These are phyloP conservation scores for Talaromyces sp. DNA, from an alignment of 2,329 filamentous ascomycete genomes.

Conservation along the genomic window DNA sequence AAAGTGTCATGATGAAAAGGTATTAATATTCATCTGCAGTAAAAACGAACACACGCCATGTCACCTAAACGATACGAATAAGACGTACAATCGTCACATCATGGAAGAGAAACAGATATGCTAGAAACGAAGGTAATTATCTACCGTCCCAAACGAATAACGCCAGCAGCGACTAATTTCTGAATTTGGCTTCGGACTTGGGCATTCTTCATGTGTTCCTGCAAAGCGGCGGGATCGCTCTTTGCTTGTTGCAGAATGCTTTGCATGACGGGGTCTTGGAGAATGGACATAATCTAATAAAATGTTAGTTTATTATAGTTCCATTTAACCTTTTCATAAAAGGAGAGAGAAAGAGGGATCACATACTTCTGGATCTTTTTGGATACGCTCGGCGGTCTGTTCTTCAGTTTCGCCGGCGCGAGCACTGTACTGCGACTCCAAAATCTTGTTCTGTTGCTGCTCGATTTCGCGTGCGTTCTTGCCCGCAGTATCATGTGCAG, in stretches of 20 bases:
- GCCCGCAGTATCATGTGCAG: constrained; percentile 70
- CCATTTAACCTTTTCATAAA: background rate
- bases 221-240: constrained; percentile 82
- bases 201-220: constrained; percentile 96
- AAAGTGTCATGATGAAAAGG: background rate
- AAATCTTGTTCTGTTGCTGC: constrained; percentile 87
- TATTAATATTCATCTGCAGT: background rate
- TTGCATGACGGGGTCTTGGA: constrained; percentile 97
- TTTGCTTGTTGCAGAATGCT: constrained; percentile 95
- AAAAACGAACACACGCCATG: background rate
- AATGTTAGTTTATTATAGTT: background rate
- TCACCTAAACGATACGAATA: background rate
- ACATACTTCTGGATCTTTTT: constrained; percentile 82
- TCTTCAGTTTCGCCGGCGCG: constrained; percentile 95
- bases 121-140: background rate
- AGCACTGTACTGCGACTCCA: constrained; percentile 82
- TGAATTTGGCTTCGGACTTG: constrained; percentile 83
- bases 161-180: constrained; percentile 88
- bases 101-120: background rate
- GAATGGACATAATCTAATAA: constrained; percentile 73
- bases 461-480: constrained; percentile 91
- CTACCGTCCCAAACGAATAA: constrained; percentile 71
- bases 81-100: constrained; percentile 8
- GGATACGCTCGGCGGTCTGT: constrained; percentile 86
- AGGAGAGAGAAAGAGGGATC: background rate